Evolutionary conservation across 78 protist species (phyloP).

Genomic region (Cavenderia fasciculata): DNA sequence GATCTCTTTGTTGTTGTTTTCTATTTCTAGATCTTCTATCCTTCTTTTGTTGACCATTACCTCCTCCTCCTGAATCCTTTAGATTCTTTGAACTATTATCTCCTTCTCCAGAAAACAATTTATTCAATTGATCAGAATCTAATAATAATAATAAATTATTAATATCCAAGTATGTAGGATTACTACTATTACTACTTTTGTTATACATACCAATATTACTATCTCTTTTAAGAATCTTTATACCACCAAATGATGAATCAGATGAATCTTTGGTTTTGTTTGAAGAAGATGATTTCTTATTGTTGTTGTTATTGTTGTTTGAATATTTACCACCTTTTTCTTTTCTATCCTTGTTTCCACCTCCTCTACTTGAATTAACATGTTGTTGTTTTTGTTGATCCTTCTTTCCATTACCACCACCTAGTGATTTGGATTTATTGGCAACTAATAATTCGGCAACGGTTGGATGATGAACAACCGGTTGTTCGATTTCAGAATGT

Average conservation of each 20-base stretch:
- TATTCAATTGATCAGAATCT: conserved; percentile 54
- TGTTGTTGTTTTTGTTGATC: not conserved
- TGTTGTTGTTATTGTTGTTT: conserved; percentile 32
- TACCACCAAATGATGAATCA: not conserved
- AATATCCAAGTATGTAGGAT: not conserved
- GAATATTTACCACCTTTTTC: not conserved
- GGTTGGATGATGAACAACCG: too few species aligned
- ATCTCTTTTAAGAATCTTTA: conserved; percentile 65
- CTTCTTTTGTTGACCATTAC: not conserved
- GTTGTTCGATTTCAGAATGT: too few species aligned
- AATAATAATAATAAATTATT: not conserved
- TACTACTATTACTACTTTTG: not conserved
- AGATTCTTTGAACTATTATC: too few species aligned
- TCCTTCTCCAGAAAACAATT: conserved; percentile 27
- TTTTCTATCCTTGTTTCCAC: not conserved
- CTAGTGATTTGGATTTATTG: too few species aligned
- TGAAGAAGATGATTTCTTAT: not conserved
- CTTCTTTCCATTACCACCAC: too few species aligned
- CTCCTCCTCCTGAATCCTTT: too few species aligned
- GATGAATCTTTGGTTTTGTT: not conserved
- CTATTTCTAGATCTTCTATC: too few species aligned
- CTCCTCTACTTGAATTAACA: not conserved
- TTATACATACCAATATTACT: conserved; percentile 44
- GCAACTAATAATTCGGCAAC: too few species aligned
- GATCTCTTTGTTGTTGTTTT: not conserved